Evolutionary conservation across 2,329 filamentous ascomycete species (phyloP).

Genomic region (Sporothrix pseudoabietina): DNA sequence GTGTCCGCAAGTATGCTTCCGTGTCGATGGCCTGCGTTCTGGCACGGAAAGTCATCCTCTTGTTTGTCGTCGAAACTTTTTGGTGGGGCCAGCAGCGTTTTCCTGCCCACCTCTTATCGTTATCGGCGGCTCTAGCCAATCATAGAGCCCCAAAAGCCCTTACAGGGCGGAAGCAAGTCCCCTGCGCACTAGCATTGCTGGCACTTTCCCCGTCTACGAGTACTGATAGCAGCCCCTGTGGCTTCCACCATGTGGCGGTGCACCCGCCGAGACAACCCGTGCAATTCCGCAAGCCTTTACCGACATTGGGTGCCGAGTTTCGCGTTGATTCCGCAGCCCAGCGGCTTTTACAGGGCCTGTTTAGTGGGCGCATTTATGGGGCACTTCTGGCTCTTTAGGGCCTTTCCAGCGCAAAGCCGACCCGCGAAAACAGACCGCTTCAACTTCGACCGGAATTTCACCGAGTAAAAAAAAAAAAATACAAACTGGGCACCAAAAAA

Average conservation of each 20-base stretch:
- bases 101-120: conserved; percentile 1
- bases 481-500: neutral
- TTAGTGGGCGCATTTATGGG: neutral
- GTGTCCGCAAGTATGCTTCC: conserved; percentile 21
- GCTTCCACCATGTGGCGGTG: conserved; percentile 23
- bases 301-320: conserved; percentile 28
- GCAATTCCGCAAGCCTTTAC: conserved; percentile 29
- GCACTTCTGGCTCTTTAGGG: neutral
- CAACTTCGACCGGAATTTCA: conserved; percentile 28
- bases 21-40: conserved; percentile 6
- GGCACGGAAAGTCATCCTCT: neutral
- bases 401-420: neutral
- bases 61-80: conserved; percentile 23
- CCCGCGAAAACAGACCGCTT: conserved; percentile 29
- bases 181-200: neutral
- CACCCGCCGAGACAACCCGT: conserved; percentile 23
- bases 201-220: neutral
- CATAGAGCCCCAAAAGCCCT: neutral
- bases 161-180: conserved; percentile 20
- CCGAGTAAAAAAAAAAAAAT: conserved; percentile 21
- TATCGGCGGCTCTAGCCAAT: conserved; percentile 16
- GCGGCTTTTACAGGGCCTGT: neutral
- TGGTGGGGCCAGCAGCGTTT: conserved; percentile 29
- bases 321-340: conserved; percentile 1
- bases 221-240: neutral